Percentiles rank a stretch among this genome's conserved stretches.
Evolutionary conservation across 345 rosid species (phyloP).

Genomic region (Eucalyptus curtisii): DNA sequence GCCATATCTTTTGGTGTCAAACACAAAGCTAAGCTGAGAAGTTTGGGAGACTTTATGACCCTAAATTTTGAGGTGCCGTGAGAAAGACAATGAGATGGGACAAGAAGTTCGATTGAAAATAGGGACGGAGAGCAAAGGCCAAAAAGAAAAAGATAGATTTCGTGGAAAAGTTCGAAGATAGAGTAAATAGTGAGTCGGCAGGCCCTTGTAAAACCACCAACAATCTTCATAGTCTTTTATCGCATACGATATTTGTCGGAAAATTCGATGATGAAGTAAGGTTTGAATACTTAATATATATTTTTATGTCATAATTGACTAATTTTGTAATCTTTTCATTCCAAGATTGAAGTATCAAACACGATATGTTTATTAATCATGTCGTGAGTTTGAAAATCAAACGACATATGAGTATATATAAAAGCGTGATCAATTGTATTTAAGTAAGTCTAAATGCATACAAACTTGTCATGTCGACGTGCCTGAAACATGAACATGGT

Average conservation of each 20-base stretch:
- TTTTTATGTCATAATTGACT: neutral
- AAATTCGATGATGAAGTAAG: neutral
- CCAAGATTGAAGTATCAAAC: neutral
- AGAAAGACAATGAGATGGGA: neutral
- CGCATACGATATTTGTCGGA: neutral
- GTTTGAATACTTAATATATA: too few species aligned
- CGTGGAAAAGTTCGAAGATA: neutral
- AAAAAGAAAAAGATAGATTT: neutral
- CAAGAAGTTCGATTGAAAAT: neutral
- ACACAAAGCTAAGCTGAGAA: neutral
- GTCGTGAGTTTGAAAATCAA: rapidly evolving
- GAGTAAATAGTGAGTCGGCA: neutral
- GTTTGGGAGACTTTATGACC: too few species aligned
- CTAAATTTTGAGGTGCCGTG: too few species aligned
- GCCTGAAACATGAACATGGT: neutral
- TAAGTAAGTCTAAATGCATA: too few species aligned
- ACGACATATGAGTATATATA: too few species aligned
- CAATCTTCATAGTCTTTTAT: neutral
- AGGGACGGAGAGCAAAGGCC: neutral
- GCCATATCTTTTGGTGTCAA: neutral
- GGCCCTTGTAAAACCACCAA: neutral
- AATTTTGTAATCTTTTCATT: too few species aligned
- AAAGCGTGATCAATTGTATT: rapidly evolving
- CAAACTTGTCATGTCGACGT: neutral
- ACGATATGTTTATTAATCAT: too few species aligned